These are phyloP conservation scores for Leccinum olivaceopallidum DNA, from an alignment of 768 basidiomycete species.

Conservation along the genomic window DNA sequence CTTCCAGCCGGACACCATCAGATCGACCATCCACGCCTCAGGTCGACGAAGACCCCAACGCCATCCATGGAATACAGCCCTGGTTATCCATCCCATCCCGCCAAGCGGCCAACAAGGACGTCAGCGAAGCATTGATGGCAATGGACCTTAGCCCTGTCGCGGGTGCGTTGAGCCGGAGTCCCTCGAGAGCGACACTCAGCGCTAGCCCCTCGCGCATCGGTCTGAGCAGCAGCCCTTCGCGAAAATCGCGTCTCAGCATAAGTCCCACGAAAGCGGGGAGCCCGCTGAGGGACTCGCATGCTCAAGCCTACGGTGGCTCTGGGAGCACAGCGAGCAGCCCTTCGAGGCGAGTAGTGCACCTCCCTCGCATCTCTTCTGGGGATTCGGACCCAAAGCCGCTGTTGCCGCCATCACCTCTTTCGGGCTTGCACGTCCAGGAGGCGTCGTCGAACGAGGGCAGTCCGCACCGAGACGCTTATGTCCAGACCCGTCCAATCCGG, in stretches of 20 bases:
- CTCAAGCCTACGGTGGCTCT: conserved; percentile 6
- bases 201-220: conserved; percentile 24
- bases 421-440: neutral
- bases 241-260: conserved; percentile 25
- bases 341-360: conserved; percentile 18
- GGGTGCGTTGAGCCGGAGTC: conserved; percentile 23
- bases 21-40: conserved; percentile 25
- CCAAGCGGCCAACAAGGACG: conserved; percentile 17
- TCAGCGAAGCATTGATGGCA: conserved; percentile 39
- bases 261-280: conserved; percentile 25
- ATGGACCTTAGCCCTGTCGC: conserved; percentile 31
- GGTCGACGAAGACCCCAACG: conserved; percentile 10
- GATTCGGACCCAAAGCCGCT: conserved; percentile 9
- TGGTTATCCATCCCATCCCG: conserved; percentile 33
- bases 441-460: conserved; percentile 1
- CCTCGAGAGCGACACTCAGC: conserved; percentile 21
- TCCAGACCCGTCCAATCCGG: conserved; percentile 24
- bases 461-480: neutral
- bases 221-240: conserved; percentile 22
- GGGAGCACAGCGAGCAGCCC: conserved; percentile 24
- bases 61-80: conserved; percentile 24
- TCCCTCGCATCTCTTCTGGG: conserved; percentile 24
- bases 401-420: conserved; percentile 8
- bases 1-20: conserved; percentile 12
- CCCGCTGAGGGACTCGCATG: conserved; percentile 17